Conservation (phyloP, 352 stramenopile species). For the Phytophthora pisi region DNA sequence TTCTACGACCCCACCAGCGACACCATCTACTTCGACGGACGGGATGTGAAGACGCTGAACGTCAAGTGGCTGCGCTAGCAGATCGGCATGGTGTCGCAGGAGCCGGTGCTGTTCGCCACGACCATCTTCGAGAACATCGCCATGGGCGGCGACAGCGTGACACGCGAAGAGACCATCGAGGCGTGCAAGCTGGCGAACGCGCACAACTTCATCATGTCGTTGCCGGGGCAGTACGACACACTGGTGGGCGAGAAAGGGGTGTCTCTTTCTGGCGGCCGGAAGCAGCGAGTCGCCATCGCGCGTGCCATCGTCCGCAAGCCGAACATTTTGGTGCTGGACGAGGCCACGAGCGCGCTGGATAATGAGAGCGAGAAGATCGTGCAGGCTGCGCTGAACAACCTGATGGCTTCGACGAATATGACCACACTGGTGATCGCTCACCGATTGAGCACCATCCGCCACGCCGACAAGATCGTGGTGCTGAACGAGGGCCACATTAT, state of each 20-base stretch:
- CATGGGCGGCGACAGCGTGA: constrained; percentile 59
- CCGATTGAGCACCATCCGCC: constrained; percentile 51
- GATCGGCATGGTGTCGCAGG: constrained; percentile 72
- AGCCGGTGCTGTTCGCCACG: constrained; percentile 84
- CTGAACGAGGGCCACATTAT: constrained; percentile 34
- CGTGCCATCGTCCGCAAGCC: constrained; percentile 24
- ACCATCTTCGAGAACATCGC: constrained; percentile 91
- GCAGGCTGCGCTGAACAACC: constrained; percentile 38
- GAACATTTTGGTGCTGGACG: constrained; percentile 24
- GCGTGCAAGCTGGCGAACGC: constrained; percentile 89
- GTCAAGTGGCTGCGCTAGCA: constrained; percentile 66
- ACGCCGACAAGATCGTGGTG: constrained; percentile 28
- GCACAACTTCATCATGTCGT: constrained; percentile 88
- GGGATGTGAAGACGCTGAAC: constrained; percentile 68
- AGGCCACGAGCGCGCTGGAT: constrained; percentile 24
- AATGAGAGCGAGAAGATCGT: constrained; percentile 45
- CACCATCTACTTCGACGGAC: constrained; percentile 74
- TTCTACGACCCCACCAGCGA: constrained; percentile 81
- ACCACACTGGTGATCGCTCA: constrained; percentile 61
- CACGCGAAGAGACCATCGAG: constrained; percentile 70
- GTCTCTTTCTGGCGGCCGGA: constrained; percentile 59
- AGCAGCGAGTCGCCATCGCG: constrained; percentile 47
- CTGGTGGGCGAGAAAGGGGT: constrained; percentile 58
- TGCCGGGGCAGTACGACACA: constrained; percentile 91
- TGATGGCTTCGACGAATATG: constrained; percentile 53